phyloP scores from a whole-genome alignment of 805 yeast species.

The Yamadazyma kitorensis region DNA sequence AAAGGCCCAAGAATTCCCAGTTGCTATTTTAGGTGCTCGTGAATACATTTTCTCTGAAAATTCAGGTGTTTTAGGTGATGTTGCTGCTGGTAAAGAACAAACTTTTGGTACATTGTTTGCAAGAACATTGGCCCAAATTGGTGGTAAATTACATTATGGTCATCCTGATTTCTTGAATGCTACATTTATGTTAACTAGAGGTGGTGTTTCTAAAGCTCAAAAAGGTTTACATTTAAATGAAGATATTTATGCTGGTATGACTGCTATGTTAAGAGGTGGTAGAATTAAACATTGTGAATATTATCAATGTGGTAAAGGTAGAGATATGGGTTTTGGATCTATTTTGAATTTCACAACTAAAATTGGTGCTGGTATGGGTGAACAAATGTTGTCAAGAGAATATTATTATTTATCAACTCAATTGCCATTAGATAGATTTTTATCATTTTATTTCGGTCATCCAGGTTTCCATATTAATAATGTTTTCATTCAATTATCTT shows the following conservation, averaged over 20 bases:
- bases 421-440: conserved; percentile 71
- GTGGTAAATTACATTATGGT: conserved; percentile 83
- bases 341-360: conserved; percentile 79
- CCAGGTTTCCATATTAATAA: conserved; percentile 85
- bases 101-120: conserved; percentile 85
- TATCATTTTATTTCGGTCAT: conserved; percentile 80
- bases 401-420: conserved; percentile 77
- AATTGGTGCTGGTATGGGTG: conserved; percentile 91
- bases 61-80: conserved; percentile 77
- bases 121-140: conserved; percentile 75
- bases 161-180: conserved; percentile 82
- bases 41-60: conserved; percentile 83
- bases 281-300: conserved; percentile 80
- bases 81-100: conserved; percentile 87
- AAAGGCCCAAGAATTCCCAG: conserved; percentile 48
- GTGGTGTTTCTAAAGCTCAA: conserved; percentile 85
- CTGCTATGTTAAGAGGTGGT: conserved; percentile 76
- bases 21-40: conserved; percentile 81
- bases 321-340: conserved; percentile 83
- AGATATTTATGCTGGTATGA: conserved; percentile 86
- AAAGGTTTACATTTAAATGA: conserved; percentile 80
- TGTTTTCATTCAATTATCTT: conserved; percentile 66
- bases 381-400: conserved; percentile 79
- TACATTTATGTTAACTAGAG: conserved; percentile 77
- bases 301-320: conserved; percentile 82